These are phyloP conservation scores for Camelina sativa DNA, from an alignment of 345 rosid genomes.

Conservation along the genomic window DNA sequence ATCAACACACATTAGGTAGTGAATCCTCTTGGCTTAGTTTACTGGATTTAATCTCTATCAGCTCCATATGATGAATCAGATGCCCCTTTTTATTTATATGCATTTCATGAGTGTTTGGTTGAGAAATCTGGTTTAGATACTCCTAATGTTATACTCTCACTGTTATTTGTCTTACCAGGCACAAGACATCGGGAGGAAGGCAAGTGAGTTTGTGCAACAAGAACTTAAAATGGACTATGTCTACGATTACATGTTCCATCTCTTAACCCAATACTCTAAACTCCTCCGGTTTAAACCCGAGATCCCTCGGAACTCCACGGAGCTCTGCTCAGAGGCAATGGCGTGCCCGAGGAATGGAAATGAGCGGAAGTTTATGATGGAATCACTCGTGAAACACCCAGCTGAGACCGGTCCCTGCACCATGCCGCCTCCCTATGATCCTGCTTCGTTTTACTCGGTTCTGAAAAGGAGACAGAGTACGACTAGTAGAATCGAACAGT, in stretches of 20 bases:
- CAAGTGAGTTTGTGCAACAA: conserved; percentile 59
- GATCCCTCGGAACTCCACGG: conserved; percentile 50
- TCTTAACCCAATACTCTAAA: conserved; percentile 67
- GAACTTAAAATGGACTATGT: conserved; percentile 70
- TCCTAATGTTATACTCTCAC: not conserved
- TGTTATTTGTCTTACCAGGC: conserved; percentile 49
- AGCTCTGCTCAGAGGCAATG: conserved; percentile 65
- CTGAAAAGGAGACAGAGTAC: conserved; percentile 46
- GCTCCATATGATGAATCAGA: conserved; percentile 10
- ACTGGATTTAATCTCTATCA: not conserved
- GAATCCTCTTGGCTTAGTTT: not conserved
- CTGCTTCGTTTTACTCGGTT: conserved; percentile 49
- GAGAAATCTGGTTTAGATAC: not conserved
- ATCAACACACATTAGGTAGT: not conserved
- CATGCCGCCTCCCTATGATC: conserved; percentile 70
- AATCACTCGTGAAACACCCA: conserved; percentile 68
- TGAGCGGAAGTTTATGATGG: conserved; percentile 61
- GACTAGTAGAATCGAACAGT: conserved; percentile 42
- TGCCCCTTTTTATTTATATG: not conserved
- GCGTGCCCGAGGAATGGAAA: conserved; percentile 59
- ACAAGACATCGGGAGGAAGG: conserved; percentile 63
- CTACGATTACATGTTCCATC: conserved; percentile 87
- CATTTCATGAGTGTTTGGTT: conserved; percentile 1
- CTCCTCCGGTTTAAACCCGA: conserved; percentile 67
- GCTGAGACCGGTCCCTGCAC: conserved; percentile 59